These are phyloP conservation scores for Dryadomyces quercus-mongolicae DNA, from an alignment of 2,329 filamentous ascomycete genomes.

Conservation along the genomic window DNA sequence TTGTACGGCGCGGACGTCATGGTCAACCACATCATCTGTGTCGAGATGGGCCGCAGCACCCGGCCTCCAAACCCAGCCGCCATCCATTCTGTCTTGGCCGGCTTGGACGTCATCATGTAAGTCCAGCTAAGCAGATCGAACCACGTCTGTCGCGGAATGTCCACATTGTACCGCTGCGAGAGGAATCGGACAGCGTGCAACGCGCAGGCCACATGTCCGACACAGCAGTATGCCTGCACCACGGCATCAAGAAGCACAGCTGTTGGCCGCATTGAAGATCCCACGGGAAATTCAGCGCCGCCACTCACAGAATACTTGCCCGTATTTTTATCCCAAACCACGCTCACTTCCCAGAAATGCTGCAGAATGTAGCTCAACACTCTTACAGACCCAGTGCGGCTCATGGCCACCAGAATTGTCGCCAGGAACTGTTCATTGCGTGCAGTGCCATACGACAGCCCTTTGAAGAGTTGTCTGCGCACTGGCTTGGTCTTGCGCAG, in stretches of 20 bases:
- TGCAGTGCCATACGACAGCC: conserved; percentile 15
- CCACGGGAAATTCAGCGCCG: conserved; percentile 26
- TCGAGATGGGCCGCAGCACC: conserved; percentile 24
- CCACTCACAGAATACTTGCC: conserved; percentile 17
- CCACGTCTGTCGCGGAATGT: conserved; percentile 49
- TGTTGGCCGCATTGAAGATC: conserved; percentile 47
- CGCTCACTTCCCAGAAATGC: conserved; percentile 17
- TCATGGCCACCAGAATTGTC: conserved; percentile 28
- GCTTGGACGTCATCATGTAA: conserved; percentile 38
- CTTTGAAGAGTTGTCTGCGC: conserved; percentile 18
- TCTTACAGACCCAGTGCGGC: conserved; percentile 23
- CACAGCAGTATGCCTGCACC: conserved; percentile 57
- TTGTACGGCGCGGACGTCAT: conserved; percentile 49
- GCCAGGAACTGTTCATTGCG: conserved; percentile 28
- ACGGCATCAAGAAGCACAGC: conserved; percentile 48
- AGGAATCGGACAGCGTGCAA: conserved; percentile 50
- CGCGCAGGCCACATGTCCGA: conserved; percentile 47
- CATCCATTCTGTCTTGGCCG: conserved; percentile 23
- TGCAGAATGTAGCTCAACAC: conserved; percentile 21
- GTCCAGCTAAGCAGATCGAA: conserved; percentile 55
- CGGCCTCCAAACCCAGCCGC: conserved; percentile 18
- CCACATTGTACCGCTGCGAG: conserved; percentile 44
- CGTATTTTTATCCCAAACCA: conserved; percentile 4
- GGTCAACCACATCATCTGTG: conserved; percentile 42
- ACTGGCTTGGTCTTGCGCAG: conserved; percentile 18